These are phyloP conservation scores for Lepidium aucheri DNA, from an alignment of 345 rosid species.

Conservation along the genomic window DNA sequence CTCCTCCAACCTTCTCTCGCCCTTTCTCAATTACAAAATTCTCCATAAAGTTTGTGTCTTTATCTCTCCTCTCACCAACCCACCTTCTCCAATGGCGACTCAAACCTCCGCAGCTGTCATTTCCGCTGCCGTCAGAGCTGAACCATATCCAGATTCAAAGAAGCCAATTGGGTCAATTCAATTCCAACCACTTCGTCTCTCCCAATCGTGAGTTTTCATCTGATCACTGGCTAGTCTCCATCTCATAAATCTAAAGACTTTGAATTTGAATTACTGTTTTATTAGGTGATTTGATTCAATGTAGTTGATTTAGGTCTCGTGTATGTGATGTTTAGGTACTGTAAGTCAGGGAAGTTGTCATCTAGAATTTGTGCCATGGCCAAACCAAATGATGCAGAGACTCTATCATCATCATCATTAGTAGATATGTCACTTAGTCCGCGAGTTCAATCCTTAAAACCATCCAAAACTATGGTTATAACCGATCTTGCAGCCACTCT, in stretches of 20 bases:
- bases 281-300: not conserved
- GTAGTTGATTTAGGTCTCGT: not conserved
- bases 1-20: slow-evolving; percentile 15
- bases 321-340: slow-evolving; percentile 24
- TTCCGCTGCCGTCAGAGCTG: not conserved
- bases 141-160: slow-evolving; percentile 1
- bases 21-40: not conserved
- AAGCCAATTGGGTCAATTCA: slow-evolving; percentile 30
- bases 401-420: slow-evolving; percentile 21
- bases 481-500: slow-evolving; percentile 93
- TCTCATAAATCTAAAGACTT: not conserved
- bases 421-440: slow-evolving; percentile 76
- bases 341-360: slow-evolving; percentile 18
- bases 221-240: not conserved
- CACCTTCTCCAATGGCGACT: slow-evolving; percentile 25
- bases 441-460: slow-evolving; percentile 70
- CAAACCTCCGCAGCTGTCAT: slow-evolving; percentile 17
- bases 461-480: slow-evolving; percentile 90
- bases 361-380: slow-evolving; percentile 33
- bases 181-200: slow-evolving; percentile 22
- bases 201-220: slow-evolving; percentile 30
- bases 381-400: slow-evolving; percentile 35
- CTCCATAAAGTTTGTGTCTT: not conserved
- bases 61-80: slow-evolving; percentile 18
- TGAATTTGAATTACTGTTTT: not conserved